phyloP scores from a whole-genome alignment of 2,329 filamentous ascomycete species.

The Beauveria sp. region DNA sequence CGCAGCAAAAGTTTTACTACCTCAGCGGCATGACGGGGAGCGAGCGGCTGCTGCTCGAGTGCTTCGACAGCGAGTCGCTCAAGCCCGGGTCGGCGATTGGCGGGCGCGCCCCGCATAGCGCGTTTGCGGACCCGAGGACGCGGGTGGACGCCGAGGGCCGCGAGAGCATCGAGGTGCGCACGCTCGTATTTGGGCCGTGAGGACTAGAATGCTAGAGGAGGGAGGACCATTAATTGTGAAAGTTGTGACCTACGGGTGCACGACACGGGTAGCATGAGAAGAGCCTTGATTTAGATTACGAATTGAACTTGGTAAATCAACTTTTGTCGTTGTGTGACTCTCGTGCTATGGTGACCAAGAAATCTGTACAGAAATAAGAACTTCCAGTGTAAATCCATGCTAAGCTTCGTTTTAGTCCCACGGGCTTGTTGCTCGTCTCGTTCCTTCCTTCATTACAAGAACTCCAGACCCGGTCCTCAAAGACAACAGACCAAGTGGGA shows the following conservation, averaged over 20 bases:
- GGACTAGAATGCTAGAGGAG: neutral
- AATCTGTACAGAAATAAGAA: neutral
- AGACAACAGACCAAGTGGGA: neutral
- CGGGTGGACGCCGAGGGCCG: conserved; percentile 60
- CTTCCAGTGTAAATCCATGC: neutral
- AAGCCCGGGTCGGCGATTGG: conserved; percentile 43
- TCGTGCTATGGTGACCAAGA: neutral
- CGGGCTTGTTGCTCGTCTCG: neutral
- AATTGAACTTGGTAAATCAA: neutral
- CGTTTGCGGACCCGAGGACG: conserved; percentile 70
- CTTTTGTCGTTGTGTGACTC: neutral
- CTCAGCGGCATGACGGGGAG: conserved; percentile 68
- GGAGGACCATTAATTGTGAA: neutral
- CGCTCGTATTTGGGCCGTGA: conserved; percentile 68
- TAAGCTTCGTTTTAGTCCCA: neutral
- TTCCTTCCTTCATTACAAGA: neutral
- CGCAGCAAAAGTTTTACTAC: conserved; percentile 67
- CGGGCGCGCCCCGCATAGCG: conserved; percentile 61
- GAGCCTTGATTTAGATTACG: neutral
- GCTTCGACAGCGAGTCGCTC: conserved; percentile 59
- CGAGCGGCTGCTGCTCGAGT: conserved; percentile 71
- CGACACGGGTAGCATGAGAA: neutral
- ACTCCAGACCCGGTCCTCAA: neutral
- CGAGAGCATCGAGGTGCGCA: conserved; percentile 85
- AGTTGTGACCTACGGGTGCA: neutral